Percentiles rank a stretch among this genome's conserved stretches.
phyloP scores from a whole-genome alignment of 2,329 filamentous ascomycete species.

The Alternaria burnsii region DNA sequence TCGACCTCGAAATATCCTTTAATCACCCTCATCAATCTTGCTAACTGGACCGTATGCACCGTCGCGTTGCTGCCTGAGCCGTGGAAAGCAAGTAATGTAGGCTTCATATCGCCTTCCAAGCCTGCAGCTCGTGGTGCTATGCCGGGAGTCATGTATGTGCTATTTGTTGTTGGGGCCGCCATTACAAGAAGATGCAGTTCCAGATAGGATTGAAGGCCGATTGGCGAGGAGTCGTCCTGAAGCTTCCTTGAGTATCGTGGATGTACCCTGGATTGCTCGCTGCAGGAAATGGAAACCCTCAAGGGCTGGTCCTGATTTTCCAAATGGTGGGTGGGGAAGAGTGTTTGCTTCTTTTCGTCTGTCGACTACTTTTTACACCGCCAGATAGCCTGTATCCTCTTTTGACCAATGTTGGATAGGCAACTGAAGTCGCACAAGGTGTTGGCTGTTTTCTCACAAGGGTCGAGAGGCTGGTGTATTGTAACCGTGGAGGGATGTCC shows the following conservation, averaged over 20 bases:
- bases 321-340: neutral
- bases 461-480: neutral
- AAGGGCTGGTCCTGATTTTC: neutral
- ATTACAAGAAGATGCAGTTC: neutral
- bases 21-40: slow-evolving; percentile 37
- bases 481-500: neutral
- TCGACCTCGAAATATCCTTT: slow-evolving; percentile 38
- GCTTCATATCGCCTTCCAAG: slow-evolving; percentile 24
- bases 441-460: neutral
- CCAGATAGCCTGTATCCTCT: neutral
- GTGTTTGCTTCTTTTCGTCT: neutral
- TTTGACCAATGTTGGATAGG: neutral
- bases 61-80: slow-evolving; percentile 47
- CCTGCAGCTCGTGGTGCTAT: neutral
- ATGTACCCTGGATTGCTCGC: neutral
- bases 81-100: slow-evolving; percentile 48
- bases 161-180: neutral
- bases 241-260: neutral
- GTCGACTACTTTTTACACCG: neutral
- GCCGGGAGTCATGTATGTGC: neutral
- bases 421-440: neutral
- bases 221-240: too few species aligned
- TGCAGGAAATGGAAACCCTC: neutral
- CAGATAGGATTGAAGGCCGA: neutral
- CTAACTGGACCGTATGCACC: slow-evolving; percentile 46